These are phyloP conservation scores for Eucalyptus cladocalyx DNA, from an alignment of 345 rosid species.

Conservation along the genomic window DNA sequence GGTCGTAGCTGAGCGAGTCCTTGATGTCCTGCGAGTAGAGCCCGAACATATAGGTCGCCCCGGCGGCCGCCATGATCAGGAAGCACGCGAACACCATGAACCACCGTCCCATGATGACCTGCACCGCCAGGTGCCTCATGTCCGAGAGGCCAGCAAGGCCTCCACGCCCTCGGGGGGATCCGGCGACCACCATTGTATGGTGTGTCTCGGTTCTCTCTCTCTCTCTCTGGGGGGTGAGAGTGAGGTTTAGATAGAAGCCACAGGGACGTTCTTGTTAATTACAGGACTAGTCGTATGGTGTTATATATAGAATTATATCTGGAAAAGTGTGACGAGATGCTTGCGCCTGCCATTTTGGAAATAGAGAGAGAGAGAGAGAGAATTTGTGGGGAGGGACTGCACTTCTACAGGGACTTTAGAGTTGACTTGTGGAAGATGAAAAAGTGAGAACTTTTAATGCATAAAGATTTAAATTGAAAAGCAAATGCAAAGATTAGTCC, in stretches of 20 bases:
- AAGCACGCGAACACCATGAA: constrained; percentile 47
- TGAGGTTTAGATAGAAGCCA: neutral
- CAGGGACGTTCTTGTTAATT: neutral
- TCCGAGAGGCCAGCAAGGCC: neutral
- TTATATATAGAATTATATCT: neutral
- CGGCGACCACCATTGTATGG: constrained; percentile 7
- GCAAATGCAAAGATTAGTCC: neutral
- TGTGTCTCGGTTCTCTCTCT: neutral
- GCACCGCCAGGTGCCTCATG: constrained; percentile 16
- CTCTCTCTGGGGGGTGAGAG: neutral
- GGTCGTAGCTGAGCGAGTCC: constrained; percentile 28
- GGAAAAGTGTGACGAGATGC: neutral
- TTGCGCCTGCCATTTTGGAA: neutral
- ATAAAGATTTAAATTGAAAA: neutral
- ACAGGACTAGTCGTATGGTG: neutral
- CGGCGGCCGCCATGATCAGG: constrained; percentile 48
- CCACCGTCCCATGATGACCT: constrained; percentile 35
- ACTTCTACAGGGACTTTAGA: neutral
- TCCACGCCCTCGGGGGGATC: neutral
- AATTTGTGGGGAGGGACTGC: neutral
- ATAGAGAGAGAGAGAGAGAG: neutral
- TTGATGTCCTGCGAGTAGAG: constrained; percentile 40
- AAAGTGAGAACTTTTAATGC: neutral
- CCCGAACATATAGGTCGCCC: constrained; percentile 57
- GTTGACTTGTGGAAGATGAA: neutral